Conservation (phyloP, 2,329 filamentous ascomycete species). For the Dactylella cylindrospora region DNA sequence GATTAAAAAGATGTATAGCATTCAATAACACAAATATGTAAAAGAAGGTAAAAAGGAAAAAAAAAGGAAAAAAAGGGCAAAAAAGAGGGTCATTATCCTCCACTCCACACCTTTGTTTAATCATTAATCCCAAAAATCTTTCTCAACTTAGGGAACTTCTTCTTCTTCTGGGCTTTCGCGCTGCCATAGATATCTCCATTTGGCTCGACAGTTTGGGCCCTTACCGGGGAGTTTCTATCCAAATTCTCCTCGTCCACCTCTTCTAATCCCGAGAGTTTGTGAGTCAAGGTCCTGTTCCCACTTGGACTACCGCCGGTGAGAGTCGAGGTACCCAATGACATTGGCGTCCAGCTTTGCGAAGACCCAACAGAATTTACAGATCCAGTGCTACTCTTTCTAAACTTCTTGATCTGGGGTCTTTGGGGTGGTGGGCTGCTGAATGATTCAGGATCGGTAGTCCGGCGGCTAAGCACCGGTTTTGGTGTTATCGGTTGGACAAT, state of each 20-base stretch:
- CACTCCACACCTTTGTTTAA: too few relatives aligned
- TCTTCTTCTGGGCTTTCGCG: conserved; percentile 30
- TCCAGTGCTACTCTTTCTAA: conserved; percentile 27
- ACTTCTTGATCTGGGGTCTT: conserved; percentile 22
- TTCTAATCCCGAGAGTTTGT: conserved; percentile 13
- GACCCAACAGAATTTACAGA: conserved; percentile 23
- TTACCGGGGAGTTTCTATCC: not conserved
- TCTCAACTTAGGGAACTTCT: conserved; percentile 40
- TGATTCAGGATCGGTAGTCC: conserved; percentile 18
- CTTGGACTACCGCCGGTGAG: conserved; percentile 20
- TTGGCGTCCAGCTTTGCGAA: conserved; percentile 21
- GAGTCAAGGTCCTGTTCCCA: conserved; percentile 9
- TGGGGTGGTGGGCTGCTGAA: conserved; percentile 4
- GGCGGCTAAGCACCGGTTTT: conserved; percentile 5
- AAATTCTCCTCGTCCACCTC: conserved; percentile 30
- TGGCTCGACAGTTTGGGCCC: conserved; percentile 24
- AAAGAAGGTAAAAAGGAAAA: not conserved
- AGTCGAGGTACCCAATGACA: conserved; percentile 34
- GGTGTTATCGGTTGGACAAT: conserved; percentile 5
- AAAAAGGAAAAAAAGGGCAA: not conserved
- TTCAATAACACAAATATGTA: too few relatives aligned
- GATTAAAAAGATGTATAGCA: conserved; percentile 6
- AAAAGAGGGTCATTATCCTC: not conserved
- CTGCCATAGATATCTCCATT: conserved; percentile 25
- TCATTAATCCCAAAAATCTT: conserved; percentile 42